These are phyloP conservation scores for Aleurites moluccanus DNA, from an alignment of 441 rosid genomes.

Conservation along the genomic window DNA sequence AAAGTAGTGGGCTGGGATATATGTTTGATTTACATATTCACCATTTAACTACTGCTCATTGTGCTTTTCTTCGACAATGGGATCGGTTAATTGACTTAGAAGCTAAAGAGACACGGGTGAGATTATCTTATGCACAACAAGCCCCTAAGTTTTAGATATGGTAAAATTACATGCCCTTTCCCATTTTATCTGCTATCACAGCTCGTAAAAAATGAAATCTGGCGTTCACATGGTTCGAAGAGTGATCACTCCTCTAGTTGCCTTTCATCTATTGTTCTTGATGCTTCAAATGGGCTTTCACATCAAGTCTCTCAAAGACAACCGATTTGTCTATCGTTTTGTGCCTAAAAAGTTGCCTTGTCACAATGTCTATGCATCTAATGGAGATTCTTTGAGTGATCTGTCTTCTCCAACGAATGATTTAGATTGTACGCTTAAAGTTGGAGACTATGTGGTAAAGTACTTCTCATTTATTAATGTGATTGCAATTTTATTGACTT, in stretches of 20 bases:
- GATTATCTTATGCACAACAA: background rate
- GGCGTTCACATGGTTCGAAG: slow-evolving; percentile 51
- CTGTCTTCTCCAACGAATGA: slow-evolving; percentile 40
- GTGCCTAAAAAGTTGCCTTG: slow-evolving; percentile 46
- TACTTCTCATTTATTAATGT: slow-evolving; percentile 17
- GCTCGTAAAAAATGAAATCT: slow-evolving; percentile 61
- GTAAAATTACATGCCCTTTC: slow-evolving; percentile 11
- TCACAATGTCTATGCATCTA: slow-evolving; percentile 32
- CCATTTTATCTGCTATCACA: slow-evolving; percentile 37
- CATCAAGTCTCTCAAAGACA: slow-evolving; percentile 49
- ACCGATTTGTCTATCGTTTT: slow-evolving; percentile 72
- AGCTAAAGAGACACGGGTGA: slow-evolving; percentile 87
- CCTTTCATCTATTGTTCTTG: slow-evolving; percentile 83
- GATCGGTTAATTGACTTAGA: slow-evolving; percentile 84
- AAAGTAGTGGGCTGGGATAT: slow-evolving; percentile 78
- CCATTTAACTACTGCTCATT: slow-evolving; percentile 70
- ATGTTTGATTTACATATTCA: slow-evolving; percentile 65
- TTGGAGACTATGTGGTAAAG: slow-evolving; percentile 90
- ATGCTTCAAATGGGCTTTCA: slow-evolving; percentile 49
- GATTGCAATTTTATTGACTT: slow-evolving; percentile 17
- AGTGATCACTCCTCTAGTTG: slow-evolving; percentile 40
- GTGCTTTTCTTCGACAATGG: slow-evolving; percentile 74
- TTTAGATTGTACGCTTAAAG: slow-evolving; percentile 63
- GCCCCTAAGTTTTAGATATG: background rate
- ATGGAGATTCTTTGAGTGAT: slow-evolving; percentile 36